A percentile compares a stretch with the other conserved stretches of the same genome.
Conservation (phyloP, 148 eudicot species). For the Rhododendron ovatum region DNA sequence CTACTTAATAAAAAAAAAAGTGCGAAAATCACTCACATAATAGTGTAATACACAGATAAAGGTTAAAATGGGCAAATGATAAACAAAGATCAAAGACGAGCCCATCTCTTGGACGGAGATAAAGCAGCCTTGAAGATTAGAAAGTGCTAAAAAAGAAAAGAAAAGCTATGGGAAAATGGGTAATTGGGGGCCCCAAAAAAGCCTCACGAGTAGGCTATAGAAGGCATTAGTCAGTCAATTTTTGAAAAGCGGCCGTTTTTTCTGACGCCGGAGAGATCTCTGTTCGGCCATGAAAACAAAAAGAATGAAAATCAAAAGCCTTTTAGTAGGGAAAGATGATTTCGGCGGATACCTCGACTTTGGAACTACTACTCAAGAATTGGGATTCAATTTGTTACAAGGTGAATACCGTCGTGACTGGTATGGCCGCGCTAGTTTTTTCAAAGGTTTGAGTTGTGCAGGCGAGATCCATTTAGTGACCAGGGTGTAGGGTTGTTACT, state of each 20-base stretch:
- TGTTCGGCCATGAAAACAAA: background rate
- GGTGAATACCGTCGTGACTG: too few relatives aligned
- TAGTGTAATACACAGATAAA: background rate
- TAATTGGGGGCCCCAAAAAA: background rate
- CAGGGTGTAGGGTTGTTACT: too few relatives aligned
- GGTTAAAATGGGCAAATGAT: background rate
- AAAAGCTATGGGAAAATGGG: background rate
- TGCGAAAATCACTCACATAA: too few relatives aligned
- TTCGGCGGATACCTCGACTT: background rate
- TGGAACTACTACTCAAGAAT: accelerated
- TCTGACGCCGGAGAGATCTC: background rate
- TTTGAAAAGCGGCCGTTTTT: conserved; percentile 1
- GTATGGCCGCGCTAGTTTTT: too few relatives aligned
- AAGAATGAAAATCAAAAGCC: background rate
- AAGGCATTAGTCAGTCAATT: background rate
- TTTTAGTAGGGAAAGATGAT: background rate
- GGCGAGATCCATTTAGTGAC: too few relatives aligned
- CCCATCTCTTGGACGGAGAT: background rate
- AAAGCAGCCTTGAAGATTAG: background rate
- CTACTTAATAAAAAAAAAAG: too few relatives aligned
- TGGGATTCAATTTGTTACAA: too few relatives aligned
- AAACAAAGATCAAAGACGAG: background rate
- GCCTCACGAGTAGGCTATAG: background rate
- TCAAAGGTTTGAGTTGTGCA: too few relatives aligned
- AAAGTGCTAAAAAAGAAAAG: background rate